Base-by-base conservation (phyloP, 1,284 basidiomycete genomes). In the Volvariella volvacea region DNA sequence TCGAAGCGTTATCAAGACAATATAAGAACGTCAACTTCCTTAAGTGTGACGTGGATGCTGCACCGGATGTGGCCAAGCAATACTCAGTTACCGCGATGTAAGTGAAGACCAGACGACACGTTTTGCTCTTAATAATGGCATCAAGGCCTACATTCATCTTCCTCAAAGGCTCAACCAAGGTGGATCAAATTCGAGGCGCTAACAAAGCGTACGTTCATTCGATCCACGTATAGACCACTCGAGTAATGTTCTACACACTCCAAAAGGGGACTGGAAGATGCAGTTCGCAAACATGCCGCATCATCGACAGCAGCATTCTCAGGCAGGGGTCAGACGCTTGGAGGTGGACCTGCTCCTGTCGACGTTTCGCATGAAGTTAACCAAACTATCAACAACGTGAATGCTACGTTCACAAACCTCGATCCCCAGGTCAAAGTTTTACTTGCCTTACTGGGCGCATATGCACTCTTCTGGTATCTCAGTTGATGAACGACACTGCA, bases 81-180 rank as follows among this genome's bases (percentile, higher is more conserved):
- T 89, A 87, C 57, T 61, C 62, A 1, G 71, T 89, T 39, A 64
- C 75, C 28, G 83, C 82, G 1, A 88, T 88, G 84, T 83, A 53
- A 54, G 74, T 59, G 34, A 12, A n/a, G 16, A 16, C 36, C 9
- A 8, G 15, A 14, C 15, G 20, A 38, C 37, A 30, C 21, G 38
- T 15, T 17, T 21, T n/a, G 22, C 48, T 9, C 40, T 31, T 16
- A 12, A 6, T 28, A 12, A 28, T 12, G 25, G 25, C 21, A 37
- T 8, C 2, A 39, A 88, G 87, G 86, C 86, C 87, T 3, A 88
- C 87, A 0, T 89, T 89, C 52, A 58, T 88, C 28, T 88, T 89
- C 57, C 55, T 89, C 49, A 80, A 77, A 54, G 83, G 83, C n/a
- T 66, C 62, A 28, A 69, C 65, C 2, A 78, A 87, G 56, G 72